Percentiles rank a stretch among this genome's conserved stretches.
Conservation (phyloP, 306 rosid genomes). For the Ziziphus jujuba region DNA sequence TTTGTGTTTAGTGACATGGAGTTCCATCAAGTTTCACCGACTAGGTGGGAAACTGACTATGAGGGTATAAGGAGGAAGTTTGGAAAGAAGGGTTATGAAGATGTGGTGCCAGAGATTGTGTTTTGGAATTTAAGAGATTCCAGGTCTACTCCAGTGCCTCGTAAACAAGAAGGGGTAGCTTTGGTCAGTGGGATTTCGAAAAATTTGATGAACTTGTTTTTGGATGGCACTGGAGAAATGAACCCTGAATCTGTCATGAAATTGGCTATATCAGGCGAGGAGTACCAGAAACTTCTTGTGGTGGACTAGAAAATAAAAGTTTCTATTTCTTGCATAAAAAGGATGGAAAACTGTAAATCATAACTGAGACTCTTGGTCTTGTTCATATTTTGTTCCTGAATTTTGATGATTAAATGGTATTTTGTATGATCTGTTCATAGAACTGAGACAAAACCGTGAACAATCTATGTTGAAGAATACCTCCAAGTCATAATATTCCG, state of each 20-base stretch:
- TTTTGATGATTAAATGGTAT: too few relatives aligned
- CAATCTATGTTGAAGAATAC: too few relatives aligned
- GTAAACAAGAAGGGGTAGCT: constrained; percentile 60
- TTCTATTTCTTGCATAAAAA: too few relatives aligned
- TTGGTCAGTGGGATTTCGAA: constrained; percentile 70
- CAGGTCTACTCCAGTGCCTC: constrained; percentile 44
- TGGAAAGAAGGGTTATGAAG: constrained; percentile 46
- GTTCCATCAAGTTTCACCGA: constrained; percentile 44
- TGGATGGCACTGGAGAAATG: constrained; percentile 31
- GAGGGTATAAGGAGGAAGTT: constrained; percentile 52
- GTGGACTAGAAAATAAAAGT: constrained; percentile 27
- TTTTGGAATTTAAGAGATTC: constrained; percentile 75
- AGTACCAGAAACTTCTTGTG: constrained; percentile 43
- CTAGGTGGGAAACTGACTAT: constrained; percentile 71
- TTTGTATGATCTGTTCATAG: too few relatives aligned
- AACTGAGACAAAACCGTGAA: too few relatives aligned
- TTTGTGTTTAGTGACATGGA: constrained; percentile 81
- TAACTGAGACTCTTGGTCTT: too few relatives aligned
- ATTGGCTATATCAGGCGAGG: constrained; percentile 45
- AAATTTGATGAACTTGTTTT: constrained; percentile 62
- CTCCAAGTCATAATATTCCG: too few relatives aligned
- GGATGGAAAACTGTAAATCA: too few relatives aligned
- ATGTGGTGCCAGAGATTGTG: constrained; percentile 59
- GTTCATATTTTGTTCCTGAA: too few relatives aligned
- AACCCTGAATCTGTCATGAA: constrained; percentile 33